Conservation (phyloP, 139 green algal species). For the Eudorina sp. region DNA sequence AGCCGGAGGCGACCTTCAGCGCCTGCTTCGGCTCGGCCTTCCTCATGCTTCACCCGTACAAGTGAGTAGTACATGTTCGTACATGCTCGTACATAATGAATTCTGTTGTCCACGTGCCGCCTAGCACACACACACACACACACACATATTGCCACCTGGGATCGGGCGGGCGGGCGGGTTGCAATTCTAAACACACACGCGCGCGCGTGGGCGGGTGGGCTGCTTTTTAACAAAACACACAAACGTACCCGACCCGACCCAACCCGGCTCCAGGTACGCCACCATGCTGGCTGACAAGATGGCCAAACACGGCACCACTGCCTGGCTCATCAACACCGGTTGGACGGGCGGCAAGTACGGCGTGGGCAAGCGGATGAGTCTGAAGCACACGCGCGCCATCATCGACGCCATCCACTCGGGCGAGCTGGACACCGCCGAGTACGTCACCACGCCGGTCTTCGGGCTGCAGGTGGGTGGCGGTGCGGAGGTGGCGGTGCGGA, state of each 20-base stretch:
- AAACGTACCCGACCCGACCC: neutral
- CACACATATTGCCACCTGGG: too few species aligned
- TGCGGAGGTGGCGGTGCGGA: too few species aligned
- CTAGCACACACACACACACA: too few species aligned
- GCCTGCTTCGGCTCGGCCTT: conserved; percentile 84
- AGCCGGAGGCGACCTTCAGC: conserved; percentile 94
- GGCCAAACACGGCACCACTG: conserved; percentile 83
- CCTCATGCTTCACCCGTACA: conserved; percentile 59
- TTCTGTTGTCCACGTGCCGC: neutral
- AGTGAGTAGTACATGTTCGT: neutral
- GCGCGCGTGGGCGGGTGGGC: neutral
- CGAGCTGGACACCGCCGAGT: conserved; percentile 75
- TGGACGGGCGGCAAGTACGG: conserved; percentile 81
- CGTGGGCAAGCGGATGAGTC: conserved; percentile 89
- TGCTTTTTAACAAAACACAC: neutral
- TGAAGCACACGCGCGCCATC: conserved; percentile 95
- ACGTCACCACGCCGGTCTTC: conserved; percentile 85
- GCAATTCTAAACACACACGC: neutral
- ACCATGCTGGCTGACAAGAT: conserved; percentile 93
- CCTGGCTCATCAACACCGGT: conserved; percentile 95
- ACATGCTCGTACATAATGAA: neutral
- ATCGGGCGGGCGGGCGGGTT: too few species aligned
- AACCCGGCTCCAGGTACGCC: conserved; percentile 85
- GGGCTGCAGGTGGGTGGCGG: conserved; percentile 81
- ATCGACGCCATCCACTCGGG: conserved; percentile 96